Percentiles rank a stretch among this genome's conserved stretches.
Conservation (phyloP, 1,284 basidiomycete species). For the Bjerkandera adusta region DNA sequence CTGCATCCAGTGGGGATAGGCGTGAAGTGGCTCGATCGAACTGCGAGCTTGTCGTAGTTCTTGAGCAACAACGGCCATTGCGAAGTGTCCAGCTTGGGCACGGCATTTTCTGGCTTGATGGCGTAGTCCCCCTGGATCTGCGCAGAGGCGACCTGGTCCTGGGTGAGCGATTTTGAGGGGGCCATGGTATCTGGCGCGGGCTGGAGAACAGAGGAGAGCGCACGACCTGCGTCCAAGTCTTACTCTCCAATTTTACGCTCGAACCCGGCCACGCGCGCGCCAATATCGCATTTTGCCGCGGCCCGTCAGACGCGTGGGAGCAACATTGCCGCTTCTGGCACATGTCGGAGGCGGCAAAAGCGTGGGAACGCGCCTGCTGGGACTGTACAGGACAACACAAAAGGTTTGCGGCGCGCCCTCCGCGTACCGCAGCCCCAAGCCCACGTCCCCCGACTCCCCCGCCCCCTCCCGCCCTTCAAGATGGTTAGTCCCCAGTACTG, state of each 20-base stretch:
- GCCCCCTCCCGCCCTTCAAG: conserved; percentile 31
- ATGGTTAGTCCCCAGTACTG: conserved; percentile 72
- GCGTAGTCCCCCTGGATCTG: conserved; percentile 77
- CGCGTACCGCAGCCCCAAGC: conserved; percentile 26
- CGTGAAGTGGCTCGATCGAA: conserved; percentile 96
- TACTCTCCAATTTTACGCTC: conserved; percentile 6
- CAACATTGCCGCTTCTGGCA: conserved; percentile 8
- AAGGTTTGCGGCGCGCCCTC: conserved; percentile 4
- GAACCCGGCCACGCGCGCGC: background rate
- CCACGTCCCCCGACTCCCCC: conserved; percentile 17
- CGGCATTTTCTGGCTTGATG: conserved; percentile 76
- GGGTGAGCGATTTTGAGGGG: conserved; percentile 46
- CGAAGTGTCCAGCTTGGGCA: conserved; percentile 88
- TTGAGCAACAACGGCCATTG: conserved; percentile 98
- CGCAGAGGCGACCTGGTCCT: conserved; percentile 66
- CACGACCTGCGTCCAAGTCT: too few species aligned
- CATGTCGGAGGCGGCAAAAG: background rate
- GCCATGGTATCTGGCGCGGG: conserved; percentile 42
- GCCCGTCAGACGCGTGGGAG: conserved; percentile 13
- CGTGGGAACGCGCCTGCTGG: conserved; percentile 16
- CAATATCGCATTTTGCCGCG: background rate
- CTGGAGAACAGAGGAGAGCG: conserved; percentile 7
- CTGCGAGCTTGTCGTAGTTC: conserved; percentile 96
- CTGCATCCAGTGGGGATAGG: conserved; percentile 92
- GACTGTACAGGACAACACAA: conserved; percentile 21